phyloP scores from a whole-genome alignment of 2,329 filamentous ascomycete species.

The Xylaria sp. region DNA sequence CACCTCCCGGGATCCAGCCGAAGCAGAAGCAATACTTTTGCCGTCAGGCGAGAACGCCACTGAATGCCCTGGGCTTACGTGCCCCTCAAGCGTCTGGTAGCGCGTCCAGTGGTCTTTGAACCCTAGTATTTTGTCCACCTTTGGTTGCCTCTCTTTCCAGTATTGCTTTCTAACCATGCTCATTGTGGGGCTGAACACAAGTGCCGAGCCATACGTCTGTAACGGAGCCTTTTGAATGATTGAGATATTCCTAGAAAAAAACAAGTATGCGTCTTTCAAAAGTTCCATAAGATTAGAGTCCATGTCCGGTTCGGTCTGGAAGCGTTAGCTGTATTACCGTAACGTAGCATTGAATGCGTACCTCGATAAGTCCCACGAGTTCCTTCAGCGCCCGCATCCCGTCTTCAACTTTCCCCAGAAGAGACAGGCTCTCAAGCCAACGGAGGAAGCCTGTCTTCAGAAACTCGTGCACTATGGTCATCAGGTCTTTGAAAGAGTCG shows the following conservation, averaged over 20 bases:
- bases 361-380: slow-evolving; percentile 4
- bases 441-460: slow-evolving; percentile 17
- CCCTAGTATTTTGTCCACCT: not conserved
- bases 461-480: not conserved
- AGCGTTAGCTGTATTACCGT: not conserved
- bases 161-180: slow-evolving; percentile 8
- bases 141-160: slow-evolving; percentile 1
- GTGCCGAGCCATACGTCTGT: slow-evolving; percentile 16
- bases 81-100: slow-evolving; percentile 1
- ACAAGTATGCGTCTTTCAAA: slow-evolving; percentile 4
- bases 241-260: not conserved
- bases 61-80: not conserved
- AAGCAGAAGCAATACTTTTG: slow-evolving; percentile 7
- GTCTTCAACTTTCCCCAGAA: slow-evolving; percentile 1
- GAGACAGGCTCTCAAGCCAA: slow-evolving; percentile 21
- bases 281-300: slow-evolving; percentile 3
- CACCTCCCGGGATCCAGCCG: not conserved
- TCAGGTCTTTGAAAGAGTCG: not conserved
- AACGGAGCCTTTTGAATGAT: slow-evolving; percentile 11
- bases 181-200: slow-evolving; percentile 9
- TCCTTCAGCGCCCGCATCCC: slow-evolving; percentile 1
- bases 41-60: slow-evolving; percentile 15
- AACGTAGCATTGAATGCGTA: slow-evolving; percentile 3
- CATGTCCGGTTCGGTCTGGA: not conserved
- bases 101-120: slow-evolving; percentile 1